A percentile compares a stretch with the other conserved stretches of the same genome.
These are phyloP conservation scores for Dictyostelium capitatum DNA, from an alignment of 78 protist species.

Conservation along the genomic window DNA sequence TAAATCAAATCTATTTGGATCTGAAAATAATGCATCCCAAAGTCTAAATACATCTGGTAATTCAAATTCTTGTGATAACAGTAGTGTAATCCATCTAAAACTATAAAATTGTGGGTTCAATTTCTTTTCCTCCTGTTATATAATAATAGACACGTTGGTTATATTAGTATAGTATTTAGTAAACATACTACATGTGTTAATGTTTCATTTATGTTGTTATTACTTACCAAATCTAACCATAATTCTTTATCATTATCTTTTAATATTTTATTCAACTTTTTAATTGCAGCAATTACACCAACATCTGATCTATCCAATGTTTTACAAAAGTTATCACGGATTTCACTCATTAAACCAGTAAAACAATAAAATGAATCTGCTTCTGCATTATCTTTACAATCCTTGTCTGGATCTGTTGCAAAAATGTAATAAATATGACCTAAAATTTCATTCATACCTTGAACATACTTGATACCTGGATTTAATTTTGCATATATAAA, in stretches of 20 bases:
- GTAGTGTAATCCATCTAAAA: constrained; percentile 90
- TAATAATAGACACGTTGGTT: not conserved
- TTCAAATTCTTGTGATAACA: constrained; percentile 90
- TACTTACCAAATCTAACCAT: constrained; percentile 63
- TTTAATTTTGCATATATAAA: constrained; percentile 86
- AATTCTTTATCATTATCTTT: constrained; percentile 60
- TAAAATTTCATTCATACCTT: constrained; percentile 93
- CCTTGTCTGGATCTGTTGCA: constrained; percentile 75
- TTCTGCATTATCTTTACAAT: constrained; percentile 82
- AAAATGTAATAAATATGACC: constrained; percentile 89
- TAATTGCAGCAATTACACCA: constrained; percentile 58
- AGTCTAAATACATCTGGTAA: constrained; percentile 90
- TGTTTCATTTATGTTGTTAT: not conserved
- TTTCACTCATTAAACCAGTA: constrained; percentile 84
- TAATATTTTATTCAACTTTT: constrained; percentile 40
- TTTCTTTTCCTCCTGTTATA: constrained; percentile 63
- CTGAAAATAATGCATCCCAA: constrained; percentile 93
- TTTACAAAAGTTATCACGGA: constrained; percentile 87
- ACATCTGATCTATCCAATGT: constrained; percentile 57
- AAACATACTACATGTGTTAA: too few relatives aligned
- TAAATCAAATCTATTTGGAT: constrained; percentile 80
- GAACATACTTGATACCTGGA: constrained; percentile 90
- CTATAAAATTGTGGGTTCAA: constrained; percentile 85
- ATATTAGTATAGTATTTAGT: not conserved
- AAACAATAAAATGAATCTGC: constrained; percentile 94